Evolutionary conservation across 2,329 filamentous ascomycete species (phyloP), one percentile per base, ranked within the genome.

Genomic region (Lecanicillium sp.): DNA sequence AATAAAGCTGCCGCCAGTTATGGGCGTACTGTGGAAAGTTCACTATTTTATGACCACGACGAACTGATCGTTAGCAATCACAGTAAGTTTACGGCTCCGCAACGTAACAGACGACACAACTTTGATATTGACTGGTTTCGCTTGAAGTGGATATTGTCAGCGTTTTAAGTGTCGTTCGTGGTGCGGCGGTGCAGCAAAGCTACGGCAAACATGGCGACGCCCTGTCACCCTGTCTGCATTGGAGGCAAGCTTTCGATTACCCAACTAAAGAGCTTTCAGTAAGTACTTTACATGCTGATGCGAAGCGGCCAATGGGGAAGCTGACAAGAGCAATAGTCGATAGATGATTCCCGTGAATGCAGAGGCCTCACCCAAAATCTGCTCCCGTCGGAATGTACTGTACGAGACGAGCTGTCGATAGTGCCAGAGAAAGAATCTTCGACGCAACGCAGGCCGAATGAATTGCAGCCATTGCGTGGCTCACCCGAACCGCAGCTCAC

Each of bases 131-230:
- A n/a, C n/a, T n/a, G n/a, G n/a, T n/a, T n/a, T n/a, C n/a, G n/a
- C n/a, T n/a, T n/a, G n/a, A n/a, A 33, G 31, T 33, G 31, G 31
- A 33, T 33, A 33, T 33, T 19, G 22, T 33, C 31, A 33, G 17
- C 15, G 31, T 33, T 33, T 20, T 18, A 19, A 33, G 31, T 19
- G 22, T 33, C 15, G n/a, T 33, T 20, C 16, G 31, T 12, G 31
- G 12, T 17, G 31, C 31, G 22, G 16, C n/a, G 13, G 31, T 33
- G 31, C 31, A 33, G 17, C 31, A 33, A 14, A 9, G 16, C 7
- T 11, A 15, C 5, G 18, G 29, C n/a, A 14, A 7, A 32, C 15
- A 17, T 17, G 16, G n/a, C 15, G 11, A 9, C 29, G 18, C 11
- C 16, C 11, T 16, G 18, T 17, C 16, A 17, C 15, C 16, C 11